Evolutionary conservation across 2,329 filamentous ascomycete genomes (phyloP), one percentile per base, ranked within the genome.

Genomic region (Rhytidhysteron rufulum): DNA sequence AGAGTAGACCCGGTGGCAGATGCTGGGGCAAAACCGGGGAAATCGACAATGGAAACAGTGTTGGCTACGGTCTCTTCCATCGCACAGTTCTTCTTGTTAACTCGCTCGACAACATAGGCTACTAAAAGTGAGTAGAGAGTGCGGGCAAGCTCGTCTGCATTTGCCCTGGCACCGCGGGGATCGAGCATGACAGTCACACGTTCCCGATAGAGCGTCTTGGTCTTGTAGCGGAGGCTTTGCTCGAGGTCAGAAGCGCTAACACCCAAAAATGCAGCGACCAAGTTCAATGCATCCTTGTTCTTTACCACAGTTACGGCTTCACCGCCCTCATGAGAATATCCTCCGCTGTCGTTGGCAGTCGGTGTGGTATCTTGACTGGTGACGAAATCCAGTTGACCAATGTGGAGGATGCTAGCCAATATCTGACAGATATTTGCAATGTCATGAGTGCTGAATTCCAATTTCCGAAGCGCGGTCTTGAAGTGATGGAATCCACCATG

Each of bases 151-250:
- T 97, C 93, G 58, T 97, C 90, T 13, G 93, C 93, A 53, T 96
- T 96, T 29, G 82, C 84, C 37, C 89, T 84, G 33, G 93, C 93
- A 29, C 93, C 93, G 42, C 82, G 83, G 5, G 91, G 88, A 59
- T 98, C 93, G 24, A 98, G 78, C 90, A 98, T 95, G 50, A 98
- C 87, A 0, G 93, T 98, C n/a, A 98, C 93, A 40, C 93, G 85
- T 72, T 98, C 93, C 48, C 89, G 86, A 60, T 94, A 87, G 41
- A 98, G 84, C 53, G 93, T 96, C 74, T 95, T 96, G 16, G 89
- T 97, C 71, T 95, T 94, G 74, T 96, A 95, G 3, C 90, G 88
- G 42, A 98, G 74, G 21, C 88, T 95, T 29, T 79, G 83, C 68
- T 98, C 90, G 5, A 98, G 75, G 44, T 95, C 88, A 35, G 80